A percentile compares a stretch with the other conserved stretches of the same genome.
Conservation (phyloP, 1,139 yeast genomes). For the Magnusiomyces paraingens region DNA sequence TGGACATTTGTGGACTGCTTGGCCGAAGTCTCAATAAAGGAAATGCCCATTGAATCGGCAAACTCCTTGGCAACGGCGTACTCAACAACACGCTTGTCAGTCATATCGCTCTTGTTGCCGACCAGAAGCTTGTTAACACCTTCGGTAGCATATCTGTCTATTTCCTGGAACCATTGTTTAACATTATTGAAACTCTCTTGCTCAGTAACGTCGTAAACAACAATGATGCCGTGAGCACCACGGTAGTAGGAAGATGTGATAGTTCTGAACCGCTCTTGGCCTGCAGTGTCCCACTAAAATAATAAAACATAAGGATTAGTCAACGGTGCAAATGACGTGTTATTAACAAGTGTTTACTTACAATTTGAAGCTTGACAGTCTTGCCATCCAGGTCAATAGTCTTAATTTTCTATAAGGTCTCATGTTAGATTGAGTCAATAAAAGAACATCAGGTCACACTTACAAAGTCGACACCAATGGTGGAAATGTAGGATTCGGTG, state of each 20-base stretch:
- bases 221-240: constrained; percentile 97
- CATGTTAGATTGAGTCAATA: not conserved
- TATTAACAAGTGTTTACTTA: constrained; percentile 17
- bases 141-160: constrained; percentile 96
- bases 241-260: constrained; percentile 97
- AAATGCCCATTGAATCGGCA: constrained; percentile 93
- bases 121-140: constrained; percentile 94
- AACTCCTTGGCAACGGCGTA: constrained; percentile 96
- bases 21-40: constrained; percentile 95
- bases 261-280: constrained; percentile 96
- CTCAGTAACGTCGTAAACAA: constrained; percentile 96
- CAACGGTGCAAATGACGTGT: not conserved
- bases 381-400: constrained; percentile 95
- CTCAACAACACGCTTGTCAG: constrained; percentile 92
- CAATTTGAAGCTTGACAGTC: constrained; percentile 89
- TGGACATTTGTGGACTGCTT: constrained; percentile 93
- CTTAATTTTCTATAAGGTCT: constrained; percentile 57
- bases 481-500: constrained; percentile 93
- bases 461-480: constrained; percentile 91
- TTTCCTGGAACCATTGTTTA: constrained; percentile 98
- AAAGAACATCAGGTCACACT: constrained; percentile 8
- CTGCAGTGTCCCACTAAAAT: constrained; percentile 88
- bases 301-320: not conserved
- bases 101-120: constrained; percentile 93
- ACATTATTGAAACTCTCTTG: constrained; percentile 96